These are phyloP conservation scores for Apiospora aurea DNA, from an alignment of 2,329 filamentous ascomycete species.

Conservation along the genomic window DNA sequence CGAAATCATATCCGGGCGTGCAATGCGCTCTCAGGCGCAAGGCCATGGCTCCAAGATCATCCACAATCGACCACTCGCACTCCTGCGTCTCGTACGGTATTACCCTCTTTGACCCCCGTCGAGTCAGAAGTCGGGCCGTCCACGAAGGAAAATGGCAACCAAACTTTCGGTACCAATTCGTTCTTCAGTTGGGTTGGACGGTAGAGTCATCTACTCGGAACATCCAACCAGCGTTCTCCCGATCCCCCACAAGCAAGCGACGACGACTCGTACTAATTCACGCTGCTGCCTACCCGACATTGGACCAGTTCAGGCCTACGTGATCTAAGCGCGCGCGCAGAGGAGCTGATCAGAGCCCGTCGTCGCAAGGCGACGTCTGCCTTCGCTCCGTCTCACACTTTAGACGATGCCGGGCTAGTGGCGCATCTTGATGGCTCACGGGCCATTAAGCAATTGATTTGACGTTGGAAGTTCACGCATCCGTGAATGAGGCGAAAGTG, in stretches of 20 bases:
- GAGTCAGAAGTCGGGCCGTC: neutral
- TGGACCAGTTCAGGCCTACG: neutral
- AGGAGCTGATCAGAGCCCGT: neutral
- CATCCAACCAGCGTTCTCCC: neutral
- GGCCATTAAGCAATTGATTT: neutral
- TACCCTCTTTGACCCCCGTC: no score
- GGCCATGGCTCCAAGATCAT: neutral
- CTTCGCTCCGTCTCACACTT: neutral
- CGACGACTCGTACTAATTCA: neutral
- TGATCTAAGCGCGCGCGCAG: neutral
- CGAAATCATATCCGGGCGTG: neutral
- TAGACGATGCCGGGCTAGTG: neutral
- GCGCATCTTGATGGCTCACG: neutral
- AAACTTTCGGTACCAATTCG: neutral
- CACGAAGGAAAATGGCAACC: neutral
- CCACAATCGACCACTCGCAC: no score
- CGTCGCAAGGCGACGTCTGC: slow-evolving; percentile 8
- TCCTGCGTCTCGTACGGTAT: neutral
- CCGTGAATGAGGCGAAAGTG: slow-evolving; percentile 8
- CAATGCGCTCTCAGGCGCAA: neutral
- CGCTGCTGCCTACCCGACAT: neutral
- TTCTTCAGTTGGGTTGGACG: neutral
- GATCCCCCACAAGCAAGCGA: neutral
- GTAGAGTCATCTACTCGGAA: neutral
- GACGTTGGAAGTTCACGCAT: neutral